phyloP scores from a whole-genome alignment of 2,329 filamentous ascomycete genomes.

The Pseudogymnoascus verrucosus region DNA sequence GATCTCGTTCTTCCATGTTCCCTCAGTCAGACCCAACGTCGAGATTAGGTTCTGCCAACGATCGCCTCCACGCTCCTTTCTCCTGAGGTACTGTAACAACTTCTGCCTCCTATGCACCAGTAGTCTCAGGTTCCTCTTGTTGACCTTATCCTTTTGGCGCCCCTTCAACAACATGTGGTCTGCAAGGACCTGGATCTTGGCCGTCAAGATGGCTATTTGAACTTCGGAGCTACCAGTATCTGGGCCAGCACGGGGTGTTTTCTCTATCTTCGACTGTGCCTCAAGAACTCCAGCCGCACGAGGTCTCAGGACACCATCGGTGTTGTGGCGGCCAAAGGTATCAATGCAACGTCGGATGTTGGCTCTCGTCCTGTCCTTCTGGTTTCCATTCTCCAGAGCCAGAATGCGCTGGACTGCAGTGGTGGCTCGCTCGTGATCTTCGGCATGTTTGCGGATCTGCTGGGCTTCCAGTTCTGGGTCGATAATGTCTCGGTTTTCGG shows the following conservation, averaged over 20 bases:
- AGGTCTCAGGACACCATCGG: constrained; percentile 59
- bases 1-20: constrained; percentile 88
- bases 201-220: constrained; percentile 91
- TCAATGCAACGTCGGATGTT: constrained; percentile 81
- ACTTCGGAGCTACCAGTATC: constrained; percentile 96
- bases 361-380: constrained; percentile 68
- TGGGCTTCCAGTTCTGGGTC: constrained; percentile 36
- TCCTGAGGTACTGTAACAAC: constrained; percentile 75
- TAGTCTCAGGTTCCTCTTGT: constrained; percentile 81
- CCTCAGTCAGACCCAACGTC: constrained; percentile 77
- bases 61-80: constrained; percentile 82
- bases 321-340: constrained; percentile 84
- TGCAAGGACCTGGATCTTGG: constrained; percentile 80
- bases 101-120: constrained; percentile 87
- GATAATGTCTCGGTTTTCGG: constrained; percentile 28
- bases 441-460: constrained; percentile 36
- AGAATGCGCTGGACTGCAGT: constrained; percentile 76
- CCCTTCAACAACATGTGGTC: constrained; percentile 58
- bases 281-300: constrained; percentile 18
- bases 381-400: constrained; percentile 66
- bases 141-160: constrained; percentile 82
- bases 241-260: constrained; percentile 65
- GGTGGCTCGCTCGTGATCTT: constrained; percentile 57
- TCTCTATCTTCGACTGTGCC: constrained; percentile 25
- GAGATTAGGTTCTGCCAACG: constrained; percentile 82